Percentiles rank a stretch among this genome's conserved stretches.
These are phyloP conservation scores for Saturnispora saitoi DNA, from an alignment of 805 yeast species.

Conservation along the genomic window DNA sequence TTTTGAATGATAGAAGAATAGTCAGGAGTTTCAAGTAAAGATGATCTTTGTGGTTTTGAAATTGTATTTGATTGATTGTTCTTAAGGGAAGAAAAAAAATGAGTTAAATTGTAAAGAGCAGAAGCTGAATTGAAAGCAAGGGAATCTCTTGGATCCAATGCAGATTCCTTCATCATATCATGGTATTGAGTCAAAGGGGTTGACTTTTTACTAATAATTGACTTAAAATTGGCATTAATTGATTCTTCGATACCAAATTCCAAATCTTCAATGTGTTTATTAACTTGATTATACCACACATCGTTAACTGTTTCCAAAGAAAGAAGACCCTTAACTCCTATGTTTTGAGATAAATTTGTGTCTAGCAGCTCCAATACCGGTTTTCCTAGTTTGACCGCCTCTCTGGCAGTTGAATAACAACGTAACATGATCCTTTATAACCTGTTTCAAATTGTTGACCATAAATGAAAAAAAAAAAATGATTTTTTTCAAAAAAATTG, in stretches of 20 bases:
- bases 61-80: slow-evolving; percentile 18
- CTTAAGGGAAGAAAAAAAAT: slow-evolving; percentile 37
- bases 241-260: slow-evolving; percentile 30
- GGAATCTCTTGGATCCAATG: slow-evolving; percentile 33
- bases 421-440: not conserved
- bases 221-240: not conserved
- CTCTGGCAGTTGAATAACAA: not conserved
- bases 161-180: slow-evolving; percentile 33
- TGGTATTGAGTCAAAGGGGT: slow-evolving; percentile 22
- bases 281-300: slow-evolving; percentile 42
- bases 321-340: slow-evolving; percentile 43
- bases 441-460: not conserved
- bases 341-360: not conserved
- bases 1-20: slow-evolving; percentile 25
- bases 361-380: slow-evolving; percentile 3
- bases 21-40: slow-evolving; percentile 25
- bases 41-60: slow-evolving; percentile 27
- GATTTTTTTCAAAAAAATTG: too few species aligned
- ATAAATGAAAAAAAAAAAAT: not conserved
- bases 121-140: slow-evolving; percentile 31
- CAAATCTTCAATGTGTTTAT: slow-evolving; percentile 31
- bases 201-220: not conserved
- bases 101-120: slow-evolving; percentile 40
- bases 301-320: slow-evolving; percentile 39
- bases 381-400: not conserved